A percentile compares a stretch with the other conserved stretches of the same genome.
phyloP scores from a whole-genome alignment of 2,329 filamentous ascomycete genomes.

The Pestalotiopsis sp. region DNA sequence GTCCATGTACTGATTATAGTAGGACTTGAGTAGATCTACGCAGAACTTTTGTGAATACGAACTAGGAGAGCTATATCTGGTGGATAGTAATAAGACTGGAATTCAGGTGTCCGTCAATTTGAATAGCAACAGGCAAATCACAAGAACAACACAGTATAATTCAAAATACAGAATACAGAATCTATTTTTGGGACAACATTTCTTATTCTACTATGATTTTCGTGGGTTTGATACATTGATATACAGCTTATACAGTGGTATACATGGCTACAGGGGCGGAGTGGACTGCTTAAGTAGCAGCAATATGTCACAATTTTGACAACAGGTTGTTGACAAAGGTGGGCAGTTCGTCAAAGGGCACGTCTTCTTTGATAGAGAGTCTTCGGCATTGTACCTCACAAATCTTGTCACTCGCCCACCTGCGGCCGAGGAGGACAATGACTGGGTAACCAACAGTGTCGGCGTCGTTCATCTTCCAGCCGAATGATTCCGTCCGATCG shows the following conservation, averaged over 20 bases:
- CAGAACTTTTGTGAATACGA: not conserved
- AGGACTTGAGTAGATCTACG: not conserved
- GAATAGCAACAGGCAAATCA: not conserved
- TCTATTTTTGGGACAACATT: not conserved
- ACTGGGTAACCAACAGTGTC: slow-evolving; percentile 89
- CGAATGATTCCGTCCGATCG: slow-evolving; percentile 68
- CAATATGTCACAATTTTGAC: slow-evolving; percentile 46
- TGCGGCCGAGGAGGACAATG: slow-evolving; percentile 75
- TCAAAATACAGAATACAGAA: not conserved
- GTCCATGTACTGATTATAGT: not conserved
- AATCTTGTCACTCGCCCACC: slow-evolving; percentile 60
- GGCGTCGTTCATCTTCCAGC: slow-evolving; percentile 89
- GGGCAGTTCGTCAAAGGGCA: slow-evolving; percentile 53
- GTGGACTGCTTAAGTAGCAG: not conserved
- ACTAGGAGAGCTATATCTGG: not conserved
- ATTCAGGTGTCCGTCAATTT: not conserved
- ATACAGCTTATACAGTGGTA: not conserved
- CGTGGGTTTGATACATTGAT: not conserved
- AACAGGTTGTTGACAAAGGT: slow-evolving; percentile 50
- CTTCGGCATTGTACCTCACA: slow-evolving; percentile 81
- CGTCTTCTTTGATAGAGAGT: slow-evolving; percentile 62
- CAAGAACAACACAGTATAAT: not conserved
- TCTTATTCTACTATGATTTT: not conserved
- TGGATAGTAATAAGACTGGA: not conserved
- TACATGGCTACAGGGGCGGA: not conserved